Evolutionary conservation across 1,139 yeast genomes (phyloP).

Genomic region (Candida smagusa): DNA sequence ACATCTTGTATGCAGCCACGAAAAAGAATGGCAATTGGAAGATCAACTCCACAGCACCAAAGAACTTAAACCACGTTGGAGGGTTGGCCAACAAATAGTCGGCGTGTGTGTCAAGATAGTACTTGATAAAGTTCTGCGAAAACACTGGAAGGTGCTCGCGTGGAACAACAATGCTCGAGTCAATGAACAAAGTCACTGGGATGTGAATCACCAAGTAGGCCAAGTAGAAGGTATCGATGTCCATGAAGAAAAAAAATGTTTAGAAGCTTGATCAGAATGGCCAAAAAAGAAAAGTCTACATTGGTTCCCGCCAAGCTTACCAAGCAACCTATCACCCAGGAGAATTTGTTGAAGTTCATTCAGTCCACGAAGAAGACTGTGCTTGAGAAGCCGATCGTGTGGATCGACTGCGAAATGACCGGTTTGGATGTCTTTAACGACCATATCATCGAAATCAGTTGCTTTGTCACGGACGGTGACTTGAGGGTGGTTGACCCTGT

Average conservation of each 20-base stretch:
- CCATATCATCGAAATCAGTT: conserved; percentile 86
- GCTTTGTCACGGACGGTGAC: conserved; percentile 81
- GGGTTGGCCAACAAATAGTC: conserved; percentile 60
- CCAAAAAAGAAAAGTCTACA: not conserved
- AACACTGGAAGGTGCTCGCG: conserved; percentile 40
- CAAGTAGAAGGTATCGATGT: conserved; percentile 22
- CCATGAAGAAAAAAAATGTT: not conserved
- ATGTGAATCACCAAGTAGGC: conserved; percentile 54
- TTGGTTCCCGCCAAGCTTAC: too few species aligned
- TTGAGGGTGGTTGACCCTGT: conserved; percentile 61
- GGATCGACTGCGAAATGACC: conserved; percentile 91
- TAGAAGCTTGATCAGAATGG: conserved; percentile 2
- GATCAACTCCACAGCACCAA: conserved; percentile 66
- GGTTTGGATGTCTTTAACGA: conserved; percentile 75
- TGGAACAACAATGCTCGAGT: conserved; percentile 70
- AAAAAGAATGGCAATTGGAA: conserved; percentile 80
- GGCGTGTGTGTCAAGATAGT: conserved; percentile 61
- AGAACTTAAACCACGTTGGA: conserved; percentile 69
- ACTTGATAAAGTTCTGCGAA: conserved; percentile 48
- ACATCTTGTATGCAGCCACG: conserved; percentile 27
- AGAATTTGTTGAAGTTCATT: not conserved
- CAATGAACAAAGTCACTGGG: conserved; percentile 72
- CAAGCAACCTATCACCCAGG: too few species aligned
- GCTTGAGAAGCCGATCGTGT: conserved; percentile 42
- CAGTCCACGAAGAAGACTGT: conserved; percentile 2